Evolutionary conservation across 129 eudicot species (phyloP), one percentile per base, ranked within the genome.

Genomic region (Tagetes patula): DNA sequence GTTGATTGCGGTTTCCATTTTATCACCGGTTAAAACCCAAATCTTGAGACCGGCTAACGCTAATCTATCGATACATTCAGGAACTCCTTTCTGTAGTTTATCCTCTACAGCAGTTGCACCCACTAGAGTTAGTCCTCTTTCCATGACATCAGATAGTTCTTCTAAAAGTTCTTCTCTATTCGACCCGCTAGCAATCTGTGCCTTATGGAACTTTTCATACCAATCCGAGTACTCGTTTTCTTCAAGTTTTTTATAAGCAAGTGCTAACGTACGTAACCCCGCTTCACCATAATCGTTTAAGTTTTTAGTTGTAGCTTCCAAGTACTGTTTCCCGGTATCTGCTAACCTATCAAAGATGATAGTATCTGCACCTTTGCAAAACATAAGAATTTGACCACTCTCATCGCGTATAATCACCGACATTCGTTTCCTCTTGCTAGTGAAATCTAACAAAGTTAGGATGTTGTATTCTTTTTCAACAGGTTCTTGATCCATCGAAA

Each of bases 51-150:
- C 96, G 1, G 96, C 96, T 75, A 87, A 87, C 13, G 86, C 96
- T 31, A 90, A 77, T 77, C 82, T 77, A 70, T 90, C 96, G 0
- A 90, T 90, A 71, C 96, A 90, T 55, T 87, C 81, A 27, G 96
- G 90, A 54, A 90, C 93, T 65, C 96, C 93, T 20, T 81, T 79
- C 46, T 90, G 96, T 5, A 90, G 53, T 71, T 90, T 90, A 79
- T 90, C 96, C 70, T 90, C 96, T 1, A 90, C 88, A 1, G 96
- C 96, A 2, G 85, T 84, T 50, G 96, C 93, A 52, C 96, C 96
- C 7, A 90, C 82, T 8, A 90, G 80, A 11, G 85, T 60, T 64
- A 90, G 46, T 27, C 85, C 90, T 55, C 65, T 77, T 81, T 90
- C 96, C 60, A 90, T 90, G 20, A 12, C 59, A 42, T 87, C 90